These are phyloP conservation scores for Emericellopsis atlantica DNA, from an alignment of 2,329 filamentous ascomycete genomes.

Conservation along the genomic window DNA sequence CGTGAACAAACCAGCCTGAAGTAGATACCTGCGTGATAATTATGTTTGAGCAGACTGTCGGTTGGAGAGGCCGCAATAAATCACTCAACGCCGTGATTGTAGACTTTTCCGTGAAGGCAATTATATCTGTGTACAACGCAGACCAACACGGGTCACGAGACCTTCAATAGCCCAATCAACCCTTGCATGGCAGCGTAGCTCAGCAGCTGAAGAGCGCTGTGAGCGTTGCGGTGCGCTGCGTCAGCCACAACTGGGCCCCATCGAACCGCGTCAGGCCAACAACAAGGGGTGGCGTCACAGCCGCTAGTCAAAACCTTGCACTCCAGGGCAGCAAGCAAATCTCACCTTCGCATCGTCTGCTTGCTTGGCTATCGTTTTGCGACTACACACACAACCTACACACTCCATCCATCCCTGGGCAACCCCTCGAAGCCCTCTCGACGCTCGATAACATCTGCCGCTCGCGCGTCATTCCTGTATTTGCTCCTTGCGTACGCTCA, in stretches of 20 bases:
- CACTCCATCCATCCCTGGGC: slow-evolving; percentile 19
- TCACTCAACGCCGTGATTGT: too few species aligned
- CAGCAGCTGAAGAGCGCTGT: not conserved
- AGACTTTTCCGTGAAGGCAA: too few species aligned
- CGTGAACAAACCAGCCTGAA: too few species aligned
- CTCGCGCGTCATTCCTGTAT: slow-evolving; percentile 16
- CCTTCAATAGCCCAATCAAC: too few species aligned
- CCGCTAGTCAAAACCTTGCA: slow-evolving; percentile 22
- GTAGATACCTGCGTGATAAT: too few species aligned
- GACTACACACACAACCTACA: too few species aligned
- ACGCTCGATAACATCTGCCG: slow-evolving; percentile 8
- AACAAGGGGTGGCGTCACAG: slow-evolving; percentile 13
- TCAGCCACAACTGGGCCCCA: not conserved
- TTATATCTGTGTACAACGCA: too few species aligned
- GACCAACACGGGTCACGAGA: too few species aligned
- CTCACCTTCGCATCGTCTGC: slow-evolving; percentile 3
- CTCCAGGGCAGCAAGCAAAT: slow-evolving; percentile 9
- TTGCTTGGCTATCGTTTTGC: slow-evolving; percentile 1
- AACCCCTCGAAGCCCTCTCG: slow-evolving; percentile 17
- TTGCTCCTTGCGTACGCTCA: not conserved
- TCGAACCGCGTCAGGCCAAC: not conserved
- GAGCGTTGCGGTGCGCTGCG: not conserved
- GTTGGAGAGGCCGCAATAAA: too few species aligned
- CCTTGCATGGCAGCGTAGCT: not conserved
- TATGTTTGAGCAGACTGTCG: too few species aligned